Conservation (phyloP, 1,284 basidiomycete species). For the Ustilago loliicola region DNA sequence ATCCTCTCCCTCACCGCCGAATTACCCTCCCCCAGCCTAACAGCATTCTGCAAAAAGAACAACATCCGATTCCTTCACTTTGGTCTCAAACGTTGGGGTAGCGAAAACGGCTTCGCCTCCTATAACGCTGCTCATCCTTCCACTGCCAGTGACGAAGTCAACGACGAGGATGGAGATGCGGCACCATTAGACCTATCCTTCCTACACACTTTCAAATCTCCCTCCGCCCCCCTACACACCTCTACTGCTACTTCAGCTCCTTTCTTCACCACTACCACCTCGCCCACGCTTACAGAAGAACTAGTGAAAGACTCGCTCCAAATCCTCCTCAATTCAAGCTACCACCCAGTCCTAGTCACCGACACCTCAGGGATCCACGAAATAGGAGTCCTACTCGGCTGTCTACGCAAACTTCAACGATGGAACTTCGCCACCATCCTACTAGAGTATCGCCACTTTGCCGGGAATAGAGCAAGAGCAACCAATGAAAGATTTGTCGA, state of each 20-base stretch:
- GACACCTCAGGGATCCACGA: constrained; percentile 67
- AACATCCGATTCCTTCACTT: constrained; percentile 60
- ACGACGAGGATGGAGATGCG: neutral
- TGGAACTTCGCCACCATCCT: constrained; percentile 68
- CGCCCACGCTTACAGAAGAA: constrained; percentile 47
- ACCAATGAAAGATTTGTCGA: constrained; percentile 68
- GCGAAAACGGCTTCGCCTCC: constrained; percentile 1
- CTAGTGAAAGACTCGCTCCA: constrained; percentile 65
- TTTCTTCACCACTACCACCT: constrained; percentile 25
- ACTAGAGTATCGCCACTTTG: constrained; percentile 66
- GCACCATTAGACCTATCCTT: constrained; percentile 20
- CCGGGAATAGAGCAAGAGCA: constrained; percentile 58
- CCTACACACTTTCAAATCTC: constrained; percentile 16
- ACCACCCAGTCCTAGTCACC: constrained; percentile 63
- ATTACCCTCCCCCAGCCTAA: constrained; percentile 51
- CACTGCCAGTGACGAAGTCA: too few species aligned
- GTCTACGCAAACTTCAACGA: constrained; percentile 64
- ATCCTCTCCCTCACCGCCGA: constrained; percentile 64
- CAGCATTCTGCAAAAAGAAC: constrained; percentile 46
- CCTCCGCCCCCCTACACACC: constrained; percentile 14
- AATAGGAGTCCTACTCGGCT: constrained; percentile 63
- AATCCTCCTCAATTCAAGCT: constrained; percentile 49
- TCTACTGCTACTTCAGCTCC: constrained; percentile 1
- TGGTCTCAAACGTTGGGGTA: constrained; percentile 38
- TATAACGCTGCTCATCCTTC: neutral